Evolutionary conservation across 257 asterid genomes (phyloP), one percentile per base, ranked within the genome.

Genomic region (Galeopsis tetrahit): DNA sequence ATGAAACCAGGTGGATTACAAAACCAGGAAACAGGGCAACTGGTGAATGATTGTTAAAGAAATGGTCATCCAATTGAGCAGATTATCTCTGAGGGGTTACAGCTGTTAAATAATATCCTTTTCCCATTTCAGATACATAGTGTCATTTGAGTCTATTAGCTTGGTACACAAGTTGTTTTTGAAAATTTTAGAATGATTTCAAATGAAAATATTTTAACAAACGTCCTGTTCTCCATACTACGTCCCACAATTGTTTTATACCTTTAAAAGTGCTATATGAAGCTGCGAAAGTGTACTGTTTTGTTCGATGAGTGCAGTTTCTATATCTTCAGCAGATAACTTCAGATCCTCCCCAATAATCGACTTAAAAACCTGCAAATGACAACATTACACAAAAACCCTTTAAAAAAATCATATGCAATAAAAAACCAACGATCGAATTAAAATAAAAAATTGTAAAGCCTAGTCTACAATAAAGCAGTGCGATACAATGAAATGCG

Each of bases 311-410:
- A 93, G 89, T 4, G 92, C 96, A 14, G 86, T 78, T 82, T 93
- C 98, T 14, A 91, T 75, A 66, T 93, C 96, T 80, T 93, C 96
- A 33, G 97, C 96, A n/a, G 98, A 86, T 66, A 84, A 64, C 88
- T 86, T 87, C 77, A 87, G 15, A 43, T 79, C 78, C 57, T 68
- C 75, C 77, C 74, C 69, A 48, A 93, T 81, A 38, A 89, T 81
- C 6, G 91, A 94, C 81, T 84, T 88, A 78, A 91, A 93, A 7
- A 91, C 90, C 98, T 93, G 70, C 14, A 75, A 28, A 46, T 44
- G 66, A 21, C 65, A 38, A 21, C 65, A 38, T 51, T 53, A 55
- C 8, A 42, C 8, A 11, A 10, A 65, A 6, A 34, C 65, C 70
- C 66, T 61, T 76, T 66, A 35, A 52, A 61, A 61, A 35, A 35